phyloP scores from a whole-genome alignment of 768 basidiomycete genomes.

The Russula ochroleuca region DNA sequence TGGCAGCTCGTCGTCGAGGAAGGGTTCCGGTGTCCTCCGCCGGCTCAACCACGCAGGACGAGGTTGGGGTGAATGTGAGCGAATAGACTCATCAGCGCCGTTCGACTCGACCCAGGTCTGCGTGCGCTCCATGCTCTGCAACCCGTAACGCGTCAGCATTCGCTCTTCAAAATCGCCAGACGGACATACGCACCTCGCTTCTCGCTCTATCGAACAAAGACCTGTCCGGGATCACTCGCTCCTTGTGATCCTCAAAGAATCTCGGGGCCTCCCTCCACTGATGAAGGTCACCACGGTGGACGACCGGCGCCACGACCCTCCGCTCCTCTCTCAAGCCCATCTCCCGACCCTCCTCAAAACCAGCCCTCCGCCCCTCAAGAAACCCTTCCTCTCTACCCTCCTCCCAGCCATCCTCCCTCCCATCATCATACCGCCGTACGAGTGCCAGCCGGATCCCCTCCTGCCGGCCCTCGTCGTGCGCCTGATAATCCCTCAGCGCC shows the following conservation, averaged over 20 bases:
- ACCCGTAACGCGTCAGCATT: not conserved
- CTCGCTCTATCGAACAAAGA: not conserved
- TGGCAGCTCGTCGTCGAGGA: slow-evolving; percentile 10
- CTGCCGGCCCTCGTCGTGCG: slow-evolving; percentile 26
- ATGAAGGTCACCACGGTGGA: not conserved
- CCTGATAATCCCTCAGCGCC: slow-evolving; percentile 25
- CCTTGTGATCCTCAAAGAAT: not conserved
- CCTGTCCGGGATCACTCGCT: slow-evolving; percentile 9
- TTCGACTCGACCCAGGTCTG: slow-evolving; percentile 26
- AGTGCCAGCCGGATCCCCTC: slow-evolving; percentile 26
- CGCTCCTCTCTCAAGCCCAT: slow-evolving; percentile 22
- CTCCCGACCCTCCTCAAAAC: slow-evolving; percentile 22
- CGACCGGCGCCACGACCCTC: slow-evolving; percentile 3
- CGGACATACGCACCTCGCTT: slow-evolving; percentile 9
- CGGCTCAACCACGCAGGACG: slow-evolving; percentile 20
- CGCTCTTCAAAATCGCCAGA: not conserved
- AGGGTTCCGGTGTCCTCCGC: slow-evolving; percentile 30
- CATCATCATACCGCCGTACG: slow-evolving; percentile 25
- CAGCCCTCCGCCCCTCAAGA: slow-evolving; percentile 18
- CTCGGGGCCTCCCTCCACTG: slow-evolving; percentile 10
- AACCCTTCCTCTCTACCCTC: slow-evolving; percentile 23
- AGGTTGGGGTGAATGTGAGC: slow-evolving; percentile 18
- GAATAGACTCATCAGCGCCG: slow-evolving; percentile 21
- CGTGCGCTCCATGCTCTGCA: slow-evolving; percentile 26
- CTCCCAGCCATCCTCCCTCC: slow-evolving; percentile 25